Base-by-base conservation (phyloP, 495 filamentous ascomycete genomes). In the Mycothermus thermophilus region DNA sequence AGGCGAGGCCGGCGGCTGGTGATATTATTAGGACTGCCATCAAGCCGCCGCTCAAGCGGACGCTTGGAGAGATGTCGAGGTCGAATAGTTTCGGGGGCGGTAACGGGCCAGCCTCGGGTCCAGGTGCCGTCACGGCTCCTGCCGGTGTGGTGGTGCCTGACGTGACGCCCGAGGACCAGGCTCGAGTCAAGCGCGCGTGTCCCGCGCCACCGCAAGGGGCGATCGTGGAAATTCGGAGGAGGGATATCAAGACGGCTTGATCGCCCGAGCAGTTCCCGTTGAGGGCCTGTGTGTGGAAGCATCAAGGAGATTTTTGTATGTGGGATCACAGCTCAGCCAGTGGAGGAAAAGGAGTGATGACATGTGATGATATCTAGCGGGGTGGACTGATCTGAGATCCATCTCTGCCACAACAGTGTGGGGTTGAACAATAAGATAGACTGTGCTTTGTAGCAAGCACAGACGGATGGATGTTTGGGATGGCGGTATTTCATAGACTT, bases 21-120 rank as follows among this genome's bases (percentile, higher is more conserved):
- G 63, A 67, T 20, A 64, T 70, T 24, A n/a, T n/a, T n/a, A n/a
- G n/a, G n/a, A 50, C 67, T 20, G 53, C 58, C 1, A 47, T 47
- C 12, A 42, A 62, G 36, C 51, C 49, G 14, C 43, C 55, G 2
- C 38, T 65, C 28, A 72, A 72, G 47, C 52, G 68, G 18, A 51
- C 57, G 18, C 52, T 59, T 28, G 54, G 58, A 8, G 64, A 71
- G 36, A 65, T 71, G 36, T 62, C 66, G 10, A 48, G 60, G 27
- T 61, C 64, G 5, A 52, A 59, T 13, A 66, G 63, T 35, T 62
- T 70, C 33, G 58, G 62, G 40, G 59, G 60, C 13, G 16, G 32
- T 39, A 24, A 36, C 41, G 4, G 40, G 14, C 5, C 30, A 38
- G 11, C 23, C 41, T n/a, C 15, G 32, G 24, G 20, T 8, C 20